phyloP scores from a whole-genome alignment of 352 stramenopile species.

The Phytophthora cactorum region DNA sequence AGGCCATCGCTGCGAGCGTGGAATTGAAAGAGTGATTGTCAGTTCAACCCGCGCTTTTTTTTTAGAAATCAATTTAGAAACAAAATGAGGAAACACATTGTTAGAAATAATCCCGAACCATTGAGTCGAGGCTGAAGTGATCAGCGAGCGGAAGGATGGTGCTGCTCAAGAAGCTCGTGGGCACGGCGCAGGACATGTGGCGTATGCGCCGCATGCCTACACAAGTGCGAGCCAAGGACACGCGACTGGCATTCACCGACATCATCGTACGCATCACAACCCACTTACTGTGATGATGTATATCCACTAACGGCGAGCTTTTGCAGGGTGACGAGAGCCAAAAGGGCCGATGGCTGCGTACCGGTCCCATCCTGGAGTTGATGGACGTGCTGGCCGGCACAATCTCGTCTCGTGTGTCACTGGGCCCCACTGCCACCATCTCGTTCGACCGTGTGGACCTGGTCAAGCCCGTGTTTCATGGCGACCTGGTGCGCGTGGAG shows the following conservation, averaged over 20 bases:
- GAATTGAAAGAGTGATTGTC: conserved; percentile 27
- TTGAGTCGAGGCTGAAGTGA: neutral
- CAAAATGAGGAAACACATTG: too few relatives aligned
- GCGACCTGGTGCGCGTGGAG: conserved; percentile 61
- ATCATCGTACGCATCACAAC: conserved; percentile 47
- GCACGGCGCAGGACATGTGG: conserved; percentile 52
- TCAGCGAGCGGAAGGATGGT: conserved; percentile 16
- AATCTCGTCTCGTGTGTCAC: conserved; percentile 45
- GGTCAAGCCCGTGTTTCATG: conserved; percentile 60
- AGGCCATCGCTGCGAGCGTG: conserved; percentile 8
- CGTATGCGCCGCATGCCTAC: conserved; percentile 48
- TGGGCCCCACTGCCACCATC: conserved; percentile 52
- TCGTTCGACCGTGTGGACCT: conserved; percentile 66
- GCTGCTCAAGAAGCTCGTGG: conserved; percentile 50
- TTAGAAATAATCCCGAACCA: neutral
- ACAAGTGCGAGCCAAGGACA: conserved; percentile 58
- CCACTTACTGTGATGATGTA: neutral
- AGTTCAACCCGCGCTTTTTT: neutral
- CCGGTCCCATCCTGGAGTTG: conserved; percentile 56
- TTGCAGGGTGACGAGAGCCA: conserved; percentile 57
- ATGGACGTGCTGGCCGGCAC: conserved; percentile 62
- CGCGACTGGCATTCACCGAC: conserved; percentile 58
- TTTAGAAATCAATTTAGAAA: conserved; percentile 15
- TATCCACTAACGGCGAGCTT: neutral
- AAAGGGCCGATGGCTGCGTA: conserved; percentile 50